Base-by-base conservation (phyloP, 257 asterid species). In the Eucommia ulmoides region DNA sequence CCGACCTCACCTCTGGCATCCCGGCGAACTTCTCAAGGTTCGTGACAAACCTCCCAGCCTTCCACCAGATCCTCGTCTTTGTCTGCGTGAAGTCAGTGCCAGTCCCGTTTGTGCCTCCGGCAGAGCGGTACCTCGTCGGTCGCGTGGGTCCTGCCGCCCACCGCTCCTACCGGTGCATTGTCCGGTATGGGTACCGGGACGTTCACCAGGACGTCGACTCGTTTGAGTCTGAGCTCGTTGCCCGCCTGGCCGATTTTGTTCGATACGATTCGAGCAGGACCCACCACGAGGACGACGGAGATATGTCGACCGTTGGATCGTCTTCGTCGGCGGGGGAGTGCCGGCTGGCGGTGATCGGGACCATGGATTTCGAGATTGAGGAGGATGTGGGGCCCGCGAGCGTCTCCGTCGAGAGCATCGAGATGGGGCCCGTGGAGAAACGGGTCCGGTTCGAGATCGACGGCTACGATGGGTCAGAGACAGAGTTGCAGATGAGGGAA, bases 71-170 rank as follows among this genome's bases (percentile, higher is more conserved):
- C 20, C 48, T 42, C 19, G 48, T 42, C 15, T 42, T 42, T 42
- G 48, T 42, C n/a, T 42, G 48, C 19, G 20, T 42, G 20, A 42
- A 42, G 19, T 42, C 48, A 9, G 48, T 42, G 3, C 48, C 48
- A 15, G 48, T 42, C 48, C 48, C 48, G 4, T 42, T 42, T n/a
- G 48, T 42, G 48, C 48, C 48, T 9, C 48, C 48, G 3, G 48
- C 48, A 6, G 48, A 42, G 20, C 48, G 48, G 20, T 42, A 42
- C 10, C 48, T 42, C 19, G 48, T 42, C 1, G 48, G 48, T 21
- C 48, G 48, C 19, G 48, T 42, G 19, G 48, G 48, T 42, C 48
- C 48, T 42, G 48, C 48, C n/a, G 19, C 48, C 19, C 48, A 42
- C 19, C 48, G 48, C 6, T 42, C 48, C 48, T 42, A 42, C 20